Evolutionary conservation across 1,284 basidiomycete species (phyloP).

Genomic region (Apiotrichum gracile): DNA sequence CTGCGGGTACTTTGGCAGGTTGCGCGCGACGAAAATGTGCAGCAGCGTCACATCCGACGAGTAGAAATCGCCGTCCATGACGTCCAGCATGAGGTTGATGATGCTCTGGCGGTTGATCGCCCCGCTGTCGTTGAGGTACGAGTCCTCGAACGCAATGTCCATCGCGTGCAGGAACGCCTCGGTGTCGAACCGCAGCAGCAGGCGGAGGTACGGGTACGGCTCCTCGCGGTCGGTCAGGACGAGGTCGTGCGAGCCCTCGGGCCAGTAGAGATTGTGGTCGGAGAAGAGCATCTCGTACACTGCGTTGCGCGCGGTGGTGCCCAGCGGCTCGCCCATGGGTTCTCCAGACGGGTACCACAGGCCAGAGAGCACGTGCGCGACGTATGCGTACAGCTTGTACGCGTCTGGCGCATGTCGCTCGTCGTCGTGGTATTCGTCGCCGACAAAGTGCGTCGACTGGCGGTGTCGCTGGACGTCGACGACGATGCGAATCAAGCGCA

Average conservation of each 20-base stretch:
- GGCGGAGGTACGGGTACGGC: slow-evolving; percentile 80
- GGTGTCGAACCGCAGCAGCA: slow-evolving; percentile 81
- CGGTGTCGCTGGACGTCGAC: slow-evolving; percentile 58
- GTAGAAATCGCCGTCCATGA: slow-evolving; percentile 52
- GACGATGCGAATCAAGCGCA: slow-evolving; percentile 73
- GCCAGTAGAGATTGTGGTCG: slow-evolving; percentile 74
- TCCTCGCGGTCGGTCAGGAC: slow-evolving; percentile 37
- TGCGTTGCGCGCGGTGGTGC: slow-evolving; percentile 60
- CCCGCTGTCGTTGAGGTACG: slow-evolving; percentile 72
- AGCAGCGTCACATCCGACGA: slow-evolving; percentile 70
- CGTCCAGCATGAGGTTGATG: slow-evolving; percentile 77
- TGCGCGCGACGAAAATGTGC: slow-evolving; percentile 92
- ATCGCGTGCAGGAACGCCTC: slow-evolving; percentile 91
- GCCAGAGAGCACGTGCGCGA: slow-evolving; percentile 80
- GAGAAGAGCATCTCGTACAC: slow-evolving; percentile 79
- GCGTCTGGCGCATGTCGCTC: slow-evolving; percentile 66
- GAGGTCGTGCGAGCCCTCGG: slow-evolving; percentile 40
- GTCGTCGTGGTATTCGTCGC: slow-evolving; percentile 40
- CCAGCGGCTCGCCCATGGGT: slow-evolving; percentile 60
- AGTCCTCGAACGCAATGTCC: slow-evolving; percentile 91
- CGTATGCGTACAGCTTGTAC: slow-evolving; percentile 88
- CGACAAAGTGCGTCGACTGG: slow-evolving; percentile 19
- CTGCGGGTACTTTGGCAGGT: slow-evolving; percentile 93
- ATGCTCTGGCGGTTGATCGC: slow-evolving; percentile 69
- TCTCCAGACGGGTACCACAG: slow-evolving; percentile 80